Conservation (phyloP, 2,329 filamentous ascomycete genomes). For the Neopestalotiopsis sp. region DNA sequence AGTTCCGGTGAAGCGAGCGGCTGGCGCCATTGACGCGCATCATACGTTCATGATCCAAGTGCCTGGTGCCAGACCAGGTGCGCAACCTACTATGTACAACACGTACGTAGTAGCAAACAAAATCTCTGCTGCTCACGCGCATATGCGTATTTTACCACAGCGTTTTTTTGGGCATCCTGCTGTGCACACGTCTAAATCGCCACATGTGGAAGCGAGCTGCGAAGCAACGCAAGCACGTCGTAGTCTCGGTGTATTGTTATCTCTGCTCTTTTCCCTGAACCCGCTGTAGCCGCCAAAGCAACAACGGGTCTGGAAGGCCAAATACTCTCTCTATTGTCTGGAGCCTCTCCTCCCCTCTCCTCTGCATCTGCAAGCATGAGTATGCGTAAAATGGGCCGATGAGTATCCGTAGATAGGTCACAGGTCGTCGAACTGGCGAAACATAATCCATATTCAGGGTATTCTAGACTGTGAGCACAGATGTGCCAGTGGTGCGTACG, state of each 20-base stretch:
- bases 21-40: background rate
- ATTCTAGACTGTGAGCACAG: constrained; percentile 1
- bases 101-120: background rate
- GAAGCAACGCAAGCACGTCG: too few relatives aligned
- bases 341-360: background rate
- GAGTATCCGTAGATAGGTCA: background rate
- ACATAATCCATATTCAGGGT: background rate
- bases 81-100: too few relatives aligned
- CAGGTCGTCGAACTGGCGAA: background rate
- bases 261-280: too few relatives aligned
- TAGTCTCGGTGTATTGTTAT: too few relatives aligned
- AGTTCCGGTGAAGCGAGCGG: background rate
- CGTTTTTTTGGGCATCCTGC: background rate
- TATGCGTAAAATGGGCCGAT: background rate
- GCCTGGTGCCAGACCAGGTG: background rate
- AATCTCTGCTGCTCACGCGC: background rate
- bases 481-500: background rate
- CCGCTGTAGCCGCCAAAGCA: too few relatives aligned
- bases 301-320: too few relatives aligned
- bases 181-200: background rate
- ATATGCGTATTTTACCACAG: background rate
- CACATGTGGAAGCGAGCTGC: background rate
- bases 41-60: background rate
- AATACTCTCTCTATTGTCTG: background rate
- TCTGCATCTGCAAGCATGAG: background rate